Evolutionary conservation across 1,139 yeast species (phyloP).

Genomic region (Debaryomyces sp.): DNA sequence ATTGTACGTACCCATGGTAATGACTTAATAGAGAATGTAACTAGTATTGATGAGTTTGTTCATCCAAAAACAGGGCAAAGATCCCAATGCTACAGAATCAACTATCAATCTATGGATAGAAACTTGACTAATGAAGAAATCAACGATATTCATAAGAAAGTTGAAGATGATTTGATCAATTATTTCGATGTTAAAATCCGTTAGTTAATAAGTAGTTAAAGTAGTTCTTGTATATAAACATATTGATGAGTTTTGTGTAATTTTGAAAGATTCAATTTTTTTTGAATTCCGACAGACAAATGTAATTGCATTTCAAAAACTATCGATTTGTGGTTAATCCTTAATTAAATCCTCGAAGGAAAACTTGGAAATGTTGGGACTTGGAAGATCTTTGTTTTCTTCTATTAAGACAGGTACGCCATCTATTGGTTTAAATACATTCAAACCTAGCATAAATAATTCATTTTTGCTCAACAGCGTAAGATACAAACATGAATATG

Average conservation of each 20-base stretch:
- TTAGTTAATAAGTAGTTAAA: conserved; percentile 22
- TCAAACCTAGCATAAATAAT: conserved; percentile 3
- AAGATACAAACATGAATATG: conserved; percentile 81
- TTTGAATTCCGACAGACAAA: not conserved
- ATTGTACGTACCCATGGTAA: conserved; percentile 83
- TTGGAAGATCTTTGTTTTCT: conserved; percentile 11
- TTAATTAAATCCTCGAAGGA: not conserved
- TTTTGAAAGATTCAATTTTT: not conserved
- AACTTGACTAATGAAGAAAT: conserved; percentile 82
- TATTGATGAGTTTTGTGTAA: conserved; percentile 5
- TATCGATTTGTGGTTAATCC: not conserved
- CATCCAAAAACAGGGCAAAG: conserved; percentile 80
- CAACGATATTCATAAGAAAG: conserved; percentile 66
- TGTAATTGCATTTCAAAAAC: not conserved
- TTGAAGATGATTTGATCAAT: conserved; percentile 55
- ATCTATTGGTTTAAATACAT: not conserved
- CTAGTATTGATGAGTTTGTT: conserved; percentile 74
- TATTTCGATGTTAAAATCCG: conserved; percentile 66
- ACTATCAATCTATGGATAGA: conserved; percentile 95
- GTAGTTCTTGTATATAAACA: conserved; percentile 4
- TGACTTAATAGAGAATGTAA: conserved; percentile 86
- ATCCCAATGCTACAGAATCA: conserved; percentile 86
- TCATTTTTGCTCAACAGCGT: not conserved
- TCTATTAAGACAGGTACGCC: conserved; percentile 1
- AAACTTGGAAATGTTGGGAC: conserved; percentile 11